phyloP scores from a whole-genome alignment of 371 early-diverging fungal genomes.

The Dichotomocladium elegans region DNA sequence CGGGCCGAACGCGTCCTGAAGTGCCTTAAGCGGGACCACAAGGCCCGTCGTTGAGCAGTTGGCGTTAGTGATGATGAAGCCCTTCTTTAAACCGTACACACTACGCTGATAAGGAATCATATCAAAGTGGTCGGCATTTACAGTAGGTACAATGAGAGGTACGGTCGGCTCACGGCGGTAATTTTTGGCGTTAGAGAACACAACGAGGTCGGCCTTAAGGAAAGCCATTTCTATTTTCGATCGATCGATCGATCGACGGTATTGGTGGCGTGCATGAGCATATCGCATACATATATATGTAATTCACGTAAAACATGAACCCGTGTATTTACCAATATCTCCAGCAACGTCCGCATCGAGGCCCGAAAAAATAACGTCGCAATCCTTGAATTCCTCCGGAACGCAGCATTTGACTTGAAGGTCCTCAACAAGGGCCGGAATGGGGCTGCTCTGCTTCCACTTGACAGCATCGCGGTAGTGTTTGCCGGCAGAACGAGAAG shows the following conservation, averaged over 20 bases:
- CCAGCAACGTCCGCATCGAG: constrained; percentile 92
- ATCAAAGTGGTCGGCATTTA: constrained; percentile 84
- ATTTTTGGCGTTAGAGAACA: constrained; percentile 96
- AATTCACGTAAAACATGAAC: no score
- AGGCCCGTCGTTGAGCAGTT: constrained; percentile 97
- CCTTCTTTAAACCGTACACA: constrained; percentile 61
- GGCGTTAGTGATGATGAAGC: constrained; percentile 94
- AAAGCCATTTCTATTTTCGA: constrained; percentile 72
- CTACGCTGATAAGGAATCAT: constrained; percentile 75
- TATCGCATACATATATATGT: no score
- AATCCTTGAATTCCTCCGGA: constrained; percentile 67
- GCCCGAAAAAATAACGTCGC: constrained; percentile 91
- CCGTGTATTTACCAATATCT: constrained; percentile 66
- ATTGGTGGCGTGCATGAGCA: no score
- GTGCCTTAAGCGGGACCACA: constrained; percentile 87
- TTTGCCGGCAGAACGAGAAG: constrained; percentile 88
- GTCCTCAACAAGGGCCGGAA: constrained; percentile 62
- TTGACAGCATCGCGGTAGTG: constrained; percentile 72
- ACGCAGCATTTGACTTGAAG: constrained; percentile 74
- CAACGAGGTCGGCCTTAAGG: constrained; percentile 74
- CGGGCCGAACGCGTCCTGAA: constrained; percentile 87
- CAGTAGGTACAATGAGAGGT: constrained; percentile 91
- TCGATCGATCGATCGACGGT: background rate
- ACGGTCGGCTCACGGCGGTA: constrained; percentile 85
- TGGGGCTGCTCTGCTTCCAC: constrained; percentile 84